Base-by-base conservation (phyloP, 192 early-diverging fungal genomes). In the Linderina pennispora region DNA sequence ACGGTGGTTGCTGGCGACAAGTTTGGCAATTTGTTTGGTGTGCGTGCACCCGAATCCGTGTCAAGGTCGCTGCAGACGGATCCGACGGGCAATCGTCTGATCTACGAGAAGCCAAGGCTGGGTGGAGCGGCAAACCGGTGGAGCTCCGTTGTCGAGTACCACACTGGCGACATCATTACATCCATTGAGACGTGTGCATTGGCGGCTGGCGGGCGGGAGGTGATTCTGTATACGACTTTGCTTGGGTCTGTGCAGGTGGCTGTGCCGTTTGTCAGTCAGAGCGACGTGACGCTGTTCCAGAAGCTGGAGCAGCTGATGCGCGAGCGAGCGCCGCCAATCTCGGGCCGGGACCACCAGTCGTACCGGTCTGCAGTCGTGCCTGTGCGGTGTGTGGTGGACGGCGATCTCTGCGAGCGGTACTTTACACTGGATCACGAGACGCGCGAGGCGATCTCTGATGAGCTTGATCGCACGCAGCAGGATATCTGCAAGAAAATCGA, bases 401-500 rank as follows among this genome's bases (percentile, higher is more conserved):
- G 97, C 21, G 91, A 97, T 72, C 59, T 99, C 32, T 96, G 91
- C 64, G 97, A 97, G 71, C 69, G 78, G 54, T 99, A 71, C 26
- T 43, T 42, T 23, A 20, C 11, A 4, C 48, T 74, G 2, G 33
- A 28, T 16, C 7, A 47, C 6, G 46, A 56, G 1, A 23, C 11
- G 14, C 48, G 55, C 20, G 32, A 48, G 23, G 54, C 53, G 19
- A 84, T 99, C 55, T 87, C 92, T 6, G 91, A 92, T 36, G 85
- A 87, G 36, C 65, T 98, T 46, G 97, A 95, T 62, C 74, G 90
- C 37, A 82, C 84, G 13, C 77, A 85, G 4, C 61, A 69, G 8
- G 94, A 98, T 50, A 83, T 99, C 21, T 70, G 78, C 34, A 95
- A 94, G 64, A 97, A 94, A 63, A 79, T 99, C 44, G 97, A 97